These are phyloP conservation scores for Candida chilensis DNA, from an alignment of 805 yeast species.

Conservation along the genomic window DNA sequence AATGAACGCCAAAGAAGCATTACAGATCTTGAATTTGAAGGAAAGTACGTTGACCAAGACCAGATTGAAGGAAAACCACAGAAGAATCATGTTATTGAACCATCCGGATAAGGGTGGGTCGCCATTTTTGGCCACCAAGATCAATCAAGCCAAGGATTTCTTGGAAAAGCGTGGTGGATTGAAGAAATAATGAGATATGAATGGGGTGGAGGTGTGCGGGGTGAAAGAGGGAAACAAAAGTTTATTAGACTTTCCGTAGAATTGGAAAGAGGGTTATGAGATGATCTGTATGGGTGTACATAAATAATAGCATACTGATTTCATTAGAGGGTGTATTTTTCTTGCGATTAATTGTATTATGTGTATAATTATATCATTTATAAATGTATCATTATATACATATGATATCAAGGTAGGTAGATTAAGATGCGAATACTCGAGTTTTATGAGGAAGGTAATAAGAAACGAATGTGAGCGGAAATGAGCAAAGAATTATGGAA, in stretches of 20 bases:
- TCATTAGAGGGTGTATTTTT: background rate
- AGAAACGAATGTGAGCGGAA: too few species aligned
- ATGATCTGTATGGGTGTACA: too few species aligned
- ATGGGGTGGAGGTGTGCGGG: too few species aligned
- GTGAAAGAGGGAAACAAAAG: too few species aligned
- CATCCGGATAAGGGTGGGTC: slow-evolving; percentile 96
- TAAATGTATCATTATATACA: too few species aligned
- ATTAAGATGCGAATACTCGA: too few species aligned
- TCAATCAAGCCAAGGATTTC: slow-evolving; percentile 85
- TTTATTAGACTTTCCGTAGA: too few species aligned
- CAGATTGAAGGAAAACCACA: slow-evolving; percentile 69
- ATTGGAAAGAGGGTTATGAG: too few species aligned
- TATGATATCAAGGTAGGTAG: too few species aligned
- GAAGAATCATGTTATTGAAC: slow-evolving; percentile 77
- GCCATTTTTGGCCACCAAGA: slow-evolving; percentile 80
- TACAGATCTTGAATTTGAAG: slow-evolving; percentile 69
- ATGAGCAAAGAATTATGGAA: too few species aligned
- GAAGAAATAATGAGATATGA: slow-evolving; percentile 21
- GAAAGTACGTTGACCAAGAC: slow-evolving; percentile 56
- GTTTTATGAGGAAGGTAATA: too few species aligned
- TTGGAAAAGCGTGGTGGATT: slow-evolving; percentile 55
- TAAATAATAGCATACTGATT: too few species aligned
- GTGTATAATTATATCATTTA: slow-evolving; percentile 6
- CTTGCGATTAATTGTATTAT: background rate
- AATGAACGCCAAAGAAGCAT: slow-evolving; percentile 84